Percentiles rank a stretch among this genome's conserved stretches.
phyloP scores from a whole-genome alignment of 495 filamentous ascomycete species.

The Daldinia decipiens region DNA sequence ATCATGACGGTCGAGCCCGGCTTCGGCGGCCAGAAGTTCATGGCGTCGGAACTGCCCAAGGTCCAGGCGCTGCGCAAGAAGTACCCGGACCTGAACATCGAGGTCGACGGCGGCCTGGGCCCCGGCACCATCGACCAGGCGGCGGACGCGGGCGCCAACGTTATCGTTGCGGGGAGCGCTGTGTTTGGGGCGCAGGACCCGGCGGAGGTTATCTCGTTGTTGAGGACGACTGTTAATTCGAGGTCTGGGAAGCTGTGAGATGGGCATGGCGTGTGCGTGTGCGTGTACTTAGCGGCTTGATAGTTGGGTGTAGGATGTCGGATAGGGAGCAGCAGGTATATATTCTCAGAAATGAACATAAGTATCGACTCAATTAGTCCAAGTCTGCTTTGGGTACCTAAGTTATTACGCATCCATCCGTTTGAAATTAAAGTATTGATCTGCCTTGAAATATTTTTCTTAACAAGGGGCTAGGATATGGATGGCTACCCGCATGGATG shows the following conservation, averaged over 20 bases:
- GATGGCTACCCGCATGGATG: neutral
- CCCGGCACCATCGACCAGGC: slow-evolving; percentile 91
- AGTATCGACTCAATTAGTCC: neutral
- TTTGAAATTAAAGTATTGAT: neutral
- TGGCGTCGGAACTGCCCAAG: slow-evolving; percentile 94
- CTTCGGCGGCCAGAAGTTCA: slow-evolving; percentile 98
- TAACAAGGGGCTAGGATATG: neutral
- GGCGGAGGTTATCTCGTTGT: slow-evolving; percentile 78
- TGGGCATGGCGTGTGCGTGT: neutral
- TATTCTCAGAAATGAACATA: neutral
- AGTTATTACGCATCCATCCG: neutral
- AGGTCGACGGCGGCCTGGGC: slow-evolving; percentile 93
- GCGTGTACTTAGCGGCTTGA: neutral
- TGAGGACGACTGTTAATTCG: slow-evolving; percentile 82
- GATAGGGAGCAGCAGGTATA: neutral
- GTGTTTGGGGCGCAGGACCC: slow-evolving; percentile 94
- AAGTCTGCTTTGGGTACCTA: neutral
- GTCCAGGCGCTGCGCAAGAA: slow-evolving; percentile 81
- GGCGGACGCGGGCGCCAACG: slow-evolving; percentile 95
- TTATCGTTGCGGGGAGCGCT: slow-evolving; percentile 97
- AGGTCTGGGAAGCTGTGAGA: slow-evolving; percentile 52
- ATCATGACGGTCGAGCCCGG: slow-evolving; percentile 99
- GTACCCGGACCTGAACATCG: slow-evolving; percentile 94
- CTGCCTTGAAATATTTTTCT: neutral
- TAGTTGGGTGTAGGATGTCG: neutral